These are phyloP conservation scores for Botryococcus braunii DNA, from an alignment of 163 green algal species.

Conservation along the genomic window DNA sequence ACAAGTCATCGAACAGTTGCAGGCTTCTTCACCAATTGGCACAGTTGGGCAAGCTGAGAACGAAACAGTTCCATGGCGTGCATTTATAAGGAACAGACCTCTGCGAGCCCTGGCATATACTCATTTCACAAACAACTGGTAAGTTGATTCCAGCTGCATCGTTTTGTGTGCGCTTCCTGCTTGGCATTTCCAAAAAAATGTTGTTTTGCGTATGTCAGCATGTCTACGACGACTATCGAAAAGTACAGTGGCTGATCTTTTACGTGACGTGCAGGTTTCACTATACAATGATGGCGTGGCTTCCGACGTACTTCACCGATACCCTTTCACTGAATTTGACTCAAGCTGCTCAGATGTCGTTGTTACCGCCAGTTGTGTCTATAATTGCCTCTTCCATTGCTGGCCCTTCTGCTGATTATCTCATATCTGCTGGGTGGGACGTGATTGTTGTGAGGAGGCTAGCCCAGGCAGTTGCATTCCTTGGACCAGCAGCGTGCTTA, in stretches of 20 bases:
- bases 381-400: constrained; percentile 63
- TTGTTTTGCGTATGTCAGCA: neutral
- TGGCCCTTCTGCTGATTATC: constrained; percentile 67
- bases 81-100: constrained; percentile 61
- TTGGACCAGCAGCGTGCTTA: constrained; percentile 64
- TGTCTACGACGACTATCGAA: neutral
- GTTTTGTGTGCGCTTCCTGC: neutral
- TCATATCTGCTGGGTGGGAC: constrained; percentile 57
- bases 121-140: constrained; percentile 97
- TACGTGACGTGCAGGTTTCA: constrained; percentile 38
- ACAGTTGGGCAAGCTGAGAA: neutral
- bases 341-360: constrained; percentile 64
- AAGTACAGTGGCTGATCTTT: no score
- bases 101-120: constrained; percentile 74
- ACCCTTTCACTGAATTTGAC: constrained; percentile 70
- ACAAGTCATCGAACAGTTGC: constrained; percentile 17
- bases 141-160: neutral
- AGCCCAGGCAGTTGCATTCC: constrained; percentile 66
- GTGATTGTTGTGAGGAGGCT: constrained; percentile 67
- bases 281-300: constrained; percentile 92
- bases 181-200: neutral
- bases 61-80: constrained; percentile 63
- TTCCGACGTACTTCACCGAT: constrained; percentile 92
- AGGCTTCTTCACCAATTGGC: neutral
- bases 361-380: constrained; percentile 80